Evolutionary conservation across 345 rosid genomes (phyloP).

Genomic region (Erysimum cheiranthoides): DNA sequence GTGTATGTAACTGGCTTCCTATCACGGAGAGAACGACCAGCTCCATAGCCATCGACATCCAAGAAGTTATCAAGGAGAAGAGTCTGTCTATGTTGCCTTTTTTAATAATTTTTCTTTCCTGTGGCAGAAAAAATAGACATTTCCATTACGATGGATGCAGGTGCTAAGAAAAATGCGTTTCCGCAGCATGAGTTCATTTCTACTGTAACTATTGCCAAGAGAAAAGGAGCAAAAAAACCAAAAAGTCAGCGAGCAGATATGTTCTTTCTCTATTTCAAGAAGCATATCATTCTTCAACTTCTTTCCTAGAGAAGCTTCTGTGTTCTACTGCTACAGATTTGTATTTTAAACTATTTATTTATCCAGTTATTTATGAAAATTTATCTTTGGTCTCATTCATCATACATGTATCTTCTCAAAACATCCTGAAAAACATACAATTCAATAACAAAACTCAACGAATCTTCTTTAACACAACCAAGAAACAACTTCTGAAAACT

Average conservation of each 20-base stretch:
- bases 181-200: too few species aligned
- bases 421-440: slow-evolving; percentile 20
- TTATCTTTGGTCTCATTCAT: neutral
- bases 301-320: slow-evolving; percentile 84
- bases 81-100: slow-evolving; percentile 94
- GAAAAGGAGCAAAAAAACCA: slow-evolving; percentile 43
- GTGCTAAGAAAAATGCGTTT: too few species aligned
- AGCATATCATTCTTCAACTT: slow-evolving; percentile 85
- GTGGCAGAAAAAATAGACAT: slow-evolving; percentile 43
- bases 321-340: slow-evolving; percentile 47
- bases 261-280: slow-evolving; percentile 88
- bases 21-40: slow-evolving; percentile 92
- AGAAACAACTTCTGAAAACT: slow-evolving; percentile 58
- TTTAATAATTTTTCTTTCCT: slow-evolving; percentile 86
- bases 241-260: too few species aligned
- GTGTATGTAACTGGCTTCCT: slow-evolving; percentile 96
- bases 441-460: slow-evolving; percentile 28
- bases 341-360: neutral
- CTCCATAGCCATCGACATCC: slow-evolving; percentile 70
- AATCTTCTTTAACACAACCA: slow-evolving; percentile 39
- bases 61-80: slow-evolving; percentile 79
- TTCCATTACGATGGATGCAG: slow-evolving; percentile 15
- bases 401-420: slow-evolving; percentile 21
- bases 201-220: slow-evolving; percentile 10
- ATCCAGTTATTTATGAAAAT: neutral